Percentiles rank a stretch among this genome's conserved stretches.
Conservation (phyloP, 768 basidiomycete genomes). For the Chalciporus pseudorubinellus region DNA sequence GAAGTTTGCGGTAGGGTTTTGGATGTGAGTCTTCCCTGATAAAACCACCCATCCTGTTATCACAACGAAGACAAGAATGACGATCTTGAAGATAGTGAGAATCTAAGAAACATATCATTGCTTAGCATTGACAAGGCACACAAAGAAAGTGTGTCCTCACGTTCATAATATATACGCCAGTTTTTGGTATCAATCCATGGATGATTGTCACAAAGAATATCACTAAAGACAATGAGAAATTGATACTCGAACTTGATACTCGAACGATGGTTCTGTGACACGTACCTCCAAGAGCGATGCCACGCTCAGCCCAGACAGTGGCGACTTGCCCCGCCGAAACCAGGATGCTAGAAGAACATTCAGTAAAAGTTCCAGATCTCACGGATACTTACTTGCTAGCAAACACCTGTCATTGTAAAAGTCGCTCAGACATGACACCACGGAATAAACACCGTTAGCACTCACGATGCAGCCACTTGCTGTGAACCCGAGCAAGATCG, state of each 20-base stretch:
- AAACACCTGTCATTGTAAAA: constrained; percentile 25
- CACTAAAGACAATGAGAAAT: constrained; percentile 42
- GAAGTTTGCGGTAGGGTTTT: constrained; percentile 59
- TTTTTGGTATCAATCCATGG: constrained; percentile 49
- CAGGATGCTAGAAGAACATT: constrained; percentile 40
- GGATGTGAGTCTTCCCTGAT: constrained; percentile 52
- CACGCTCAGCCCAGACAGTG: constrained; percentile 50
- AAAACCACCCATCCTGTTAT: constrained; percentile 62
- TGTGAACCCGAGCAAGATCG: constrained; percentile 44
- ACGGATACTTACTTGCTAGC: constrained; percentile 32
- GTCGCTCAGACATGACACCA: neutral
- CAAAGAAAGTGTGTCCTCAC: constrained; percentile 27
- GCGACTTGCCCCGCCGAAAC: constrained; percentile 41
- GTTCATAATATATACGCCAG: constrained; percentile 56
- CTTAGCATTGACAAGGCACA: neutral
- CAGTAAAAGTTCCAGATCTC: too few species aligned
- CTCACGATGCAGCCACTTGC: constrained; percentile 49
- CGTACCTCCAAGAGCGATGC: constrained; percentile 56
- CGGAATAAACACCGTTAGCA: neutral
- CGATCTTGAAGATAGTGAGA: constrained; percentile 52
- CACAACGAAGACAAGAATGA: constrained; percentile 53
- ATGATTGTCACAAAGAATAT: constrained; percentile 50
- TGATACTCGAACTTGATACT: constrained; percentile 48
- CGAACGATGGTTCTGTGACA: neutral
- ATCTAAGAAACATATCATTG: constrained; percentile 27